Conservation (phyloP, 306 rosid species). For the Fragaria ananassa region DNA sequence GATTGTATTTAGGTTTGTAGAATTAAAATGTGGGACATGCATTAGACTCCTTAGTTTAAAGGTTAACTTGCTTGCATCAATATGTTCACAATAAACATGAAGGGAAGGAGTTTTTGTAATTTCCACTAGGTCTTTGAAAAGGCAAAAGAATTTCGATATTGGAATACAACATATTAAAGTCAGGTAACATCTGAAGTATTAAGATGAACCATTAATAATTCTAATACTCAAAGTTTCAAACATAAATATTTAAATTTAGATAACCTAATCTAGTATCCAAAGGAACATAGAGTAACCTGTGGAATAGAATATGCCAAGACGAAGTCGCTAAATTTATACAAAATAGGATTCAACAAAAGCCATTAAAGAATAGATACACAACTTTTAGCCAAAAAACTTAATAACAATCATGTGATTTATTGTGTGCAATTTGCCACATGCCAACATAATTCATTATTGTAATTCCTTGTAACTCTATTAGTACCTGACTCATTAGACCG, state of each 20-base stretch:
- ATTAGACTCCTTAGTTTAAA: not conserved
- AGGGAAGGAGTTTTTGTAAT: too few relatives aligned
- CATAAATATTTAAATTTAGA: not conserved
- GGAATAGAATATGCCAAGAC: not conserved
- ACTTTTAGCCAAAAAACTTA: not conserved
- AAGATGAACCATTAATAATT: not conserved
- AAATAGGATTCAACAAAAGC: not conserved
- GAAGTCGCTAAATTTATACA: not conserved
- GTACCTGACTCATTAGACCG: constrained; percentile 83
- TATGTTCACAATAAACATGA: not conserved
- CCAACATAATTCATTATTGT: not conserved
- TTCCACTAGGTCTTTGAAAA: not conserved
- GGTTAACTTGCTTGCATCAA: not conserved
- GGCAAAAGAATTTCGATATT: not conserved
- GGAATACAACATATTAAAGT: not conserved
- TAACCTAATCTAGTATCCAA: not conserved
- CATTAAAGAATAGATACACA: not conserved
- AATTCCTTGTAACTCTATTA: constrained; percentile 11
- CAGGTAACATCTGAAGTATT: not conserved
- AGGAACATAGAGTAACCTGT: not conserved
- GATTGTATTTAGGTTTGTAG: not conserved
- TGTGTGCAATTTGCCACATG: not conserved
- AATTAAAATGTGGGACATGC: not conserved
- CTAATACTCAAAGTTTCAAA: not conserved
- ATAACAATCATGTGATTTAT: not conserved